Evolutionary conservation across 495 filamentous ascomycete genomes (phyloP).

Genomic region (Parathielavia appendiculata): DNA sequence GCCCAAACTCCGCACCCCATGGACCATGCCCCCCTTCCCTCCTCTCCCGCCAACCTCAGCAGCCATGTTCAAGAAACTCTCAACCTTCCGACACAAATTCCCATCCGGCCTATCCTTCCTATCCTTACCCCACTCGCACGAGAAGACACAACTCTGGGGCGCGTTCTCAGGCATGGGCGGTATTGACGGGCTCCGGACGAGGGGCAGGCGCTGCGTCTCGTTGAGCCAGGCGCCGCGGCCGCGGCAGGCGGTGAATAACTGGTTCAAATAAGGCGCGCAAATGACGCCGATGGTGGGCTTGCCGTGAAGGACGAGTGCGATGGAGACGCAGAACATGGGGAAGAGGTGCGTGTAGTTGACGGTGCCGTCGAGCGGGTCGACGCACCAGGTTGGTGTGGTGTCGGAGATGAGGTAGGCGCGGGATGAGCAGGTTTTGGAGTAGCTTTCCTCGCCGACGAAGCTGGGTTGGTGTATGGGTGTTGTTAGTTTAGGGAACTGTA

Average conservation of each 20-base stretch:
- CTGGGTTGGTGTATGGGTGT: slow-evolving; percentile 27
- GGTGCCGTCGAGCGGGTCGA: slow-evolving; percentile 66
- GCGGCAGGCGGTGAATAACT: slow-evolving; percentile 57
- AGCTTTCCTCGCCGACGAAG: slow-evolving; percentile 68
- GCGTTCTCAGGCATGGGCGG: slow-evolving; percentile 58
- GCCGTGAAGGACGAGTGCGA: slow-evolving; percentile 55
- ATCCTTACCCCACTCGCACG: slow-evolving; percentile 71
- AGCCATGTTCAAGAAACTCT: slow-evolving; percentile 67
- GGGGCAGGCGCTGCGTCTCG: slow-evolving; percentile 52
- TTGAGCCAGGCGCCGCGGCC: slow-evolving; percentile 64
- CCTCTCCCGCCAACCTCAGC: slow-evolving; percentile 52
- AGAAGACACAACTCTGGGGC: slow-evolving; percentile 60
- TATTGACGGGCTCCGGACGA: slow-evolving; percentile 51
- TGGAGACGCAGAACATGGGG: slow-evolving; percentile 68
- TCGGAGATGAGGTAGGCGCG: slow-evolving; percentile 56
- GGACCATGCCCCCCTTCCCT: slow-evolving; percentile 74
- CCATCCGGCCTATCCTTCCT: slow-evolving; percentile 55
- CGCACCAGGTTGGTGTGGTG: slow-evolving; percentile 58
- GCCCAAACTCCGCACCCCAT: slow-evolving; percentile 65
- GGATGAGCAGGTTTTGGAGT: slow-evolving; percentile 50
- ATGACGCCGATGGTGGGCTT: slow-evolving; percentile 59
- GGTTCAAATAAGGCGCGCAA: slow-evolving; percentile 58
- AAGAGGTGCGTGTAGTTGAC: slow-evolving; percentile 70
- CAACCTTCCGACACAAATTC: slow-evolving; percentile 61
- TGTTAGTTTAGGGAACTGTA: background rate